Evolutionary conservation across 106 monocot genomes (phyloP), one percentile per base, ranked within the genome.

Genomic region (Xerophyta viscosa): DNA sequence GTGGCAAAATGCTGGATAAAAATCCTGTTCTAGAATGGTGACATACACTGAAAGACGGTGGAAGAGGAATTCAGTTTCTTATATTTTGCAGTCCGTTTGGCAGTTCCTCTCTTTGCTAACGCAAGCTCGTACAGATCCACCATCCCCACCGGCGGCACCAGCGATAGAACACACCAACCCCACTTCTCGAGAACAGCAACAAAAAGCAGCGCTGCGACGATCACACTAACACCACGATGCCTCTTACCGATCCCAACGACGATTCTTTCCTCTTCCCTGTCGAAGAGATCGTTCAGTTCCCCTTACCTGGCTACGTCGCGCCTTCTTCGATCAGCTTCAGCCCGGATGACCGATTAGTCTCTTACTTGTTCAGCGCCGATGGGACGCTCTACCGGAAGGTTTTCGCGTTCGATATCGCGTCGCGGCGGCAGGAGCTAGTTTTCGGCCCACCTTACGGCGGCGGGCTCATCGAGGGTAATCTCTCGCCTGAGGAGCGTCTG

Each of bases 401-500:
- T 14, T 96, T 72, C 60, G 49, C 71, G 49, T 86, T 82, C 41
- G 89, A 96, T 54, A 37, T 72, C 23, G 63, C 48, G 7, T 58
- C 52, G 13, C 14, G 65, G 3, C 24, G 67, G 49, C 78, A 96
- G 37, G 82, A 85, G 26, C 46, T 96, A 27, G 66, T 85, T 10
- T 96, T 96, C 27, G 48, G 73, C 6, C 89, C 96, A 3, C 88
- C 88, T 11, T 76, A 77, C 2, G 96, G 96, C 4, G 85, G 85
- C 0, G 96, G 89, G 11, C 79, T 96, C 24, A 81, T 85, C 28
- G 96, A 96, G 80, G 65, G 68, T 55, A 89, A 76, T 41, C 68
- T 96, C 15, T 89, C 96, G 18, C 56, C 76, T 7, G 89, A 96
- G 82, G 96, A 96, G 76, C 71, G 71, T 65, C 68, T 96, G 56